Base-by-base conservation (phyloP, 1,139 yeast species). In the Meyerozyma guilliermondii region DNA sequence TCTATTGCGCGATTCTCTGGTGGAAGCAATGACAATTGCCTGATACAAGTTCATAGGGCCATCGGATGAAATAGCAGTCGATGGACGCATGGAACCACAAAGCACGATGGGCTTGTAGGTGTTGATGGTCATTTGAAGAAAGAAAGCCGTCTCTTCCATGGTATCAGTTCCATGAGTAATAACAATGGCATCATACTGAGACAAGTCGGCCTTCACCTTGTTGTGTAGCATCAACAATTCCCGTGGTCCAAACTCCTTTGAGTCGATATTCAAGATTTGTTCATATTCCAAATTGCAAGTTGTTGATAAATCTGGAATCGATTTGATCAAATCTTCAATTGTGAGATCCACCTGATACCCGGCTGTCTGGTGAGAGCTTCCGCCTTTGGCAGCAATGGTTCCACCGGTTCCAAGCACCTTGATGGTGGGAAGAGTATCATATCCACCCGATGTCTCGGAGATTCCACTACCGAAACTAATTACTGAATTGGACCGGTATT, bases 81-180 rank as follows among this genome's bases (percentile, higher is more conserved):
- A 77, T 1, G 88, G 88, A 52, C 88, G 70, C 88, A 82, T 82
- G 2, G 84, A 77, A 1, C 88, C 88, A 46, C 86, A 81, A 58
- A 82, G 63, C 4, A 81, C 87, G 40, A 82, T 75, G 2, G 87
- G 87, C 45, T 80, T 77, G 40, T 68, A 67, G 30, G 80, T 69
- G 44, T 76, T 71, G 30, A 81, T 63, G 3, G 86, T 78, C 45
- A 77, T 65, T 50, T 81, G 86, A 37, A 82, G 63, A 56, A 82
- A 82, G 52, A 81, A 82, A 1, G 87, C 80, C 4, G 88, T 81
- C 56, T 82, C 88, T 45, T 83, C 83, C 65, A 81, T 67, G 2
- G 87, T 80, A 54, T 82, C 88, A 2, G 88, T 82, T 11, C 88
- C 88, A 56, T 82, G 88, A 1, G 87, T 82, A 35, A 82, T 77